Evolutionary conservation across 257 asterid genomes (phyloP).

Genomic region (Nyctanthes arbortristis): DNA sequence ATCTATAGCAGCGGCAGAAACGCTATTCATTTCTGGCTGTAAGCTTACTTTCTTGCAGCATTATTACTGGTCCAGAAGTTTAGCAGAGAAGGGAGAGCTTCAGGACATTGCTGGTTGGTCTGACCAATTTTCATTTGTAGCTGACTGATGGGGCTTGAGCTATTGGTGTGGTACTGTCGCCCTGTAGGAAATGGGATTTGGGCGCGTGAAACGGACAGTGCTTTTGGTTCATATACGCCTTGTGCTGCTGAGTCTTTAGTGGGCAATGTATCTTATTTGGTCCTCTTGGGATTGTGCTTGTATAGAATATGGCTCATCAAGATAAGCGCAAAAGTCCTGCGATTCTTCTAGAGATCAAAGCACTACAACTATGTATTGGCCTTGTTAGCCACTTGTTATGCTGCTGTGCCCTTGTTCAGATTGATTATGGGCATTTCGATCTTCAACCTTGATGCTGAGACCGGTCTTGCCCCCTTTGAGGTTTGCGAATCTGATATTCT

Average conservation of each 20-base stretch:
- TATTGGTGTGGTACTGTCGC: constrained; percentile 77
- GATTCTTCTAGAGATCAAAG: constrained; percentile 60
- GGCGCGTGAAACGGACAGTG: constrained; percentile 56
- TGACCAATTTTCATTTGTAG: constrained; percentile 10
- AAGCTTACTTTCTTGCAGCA: no score
- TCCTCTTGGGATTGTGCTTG: constrained; percentile 56
- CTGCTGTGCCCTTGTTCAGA: constrained; percentile 68
- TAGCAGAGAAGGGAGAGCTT: no score
- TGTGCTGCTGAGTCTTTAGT: constrained; percentile 70
- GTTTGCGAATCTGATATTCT: constrained; percentile 34
- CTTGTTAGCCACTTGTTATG: constrained; percentile 54
- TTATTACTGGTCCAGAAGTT: no score
- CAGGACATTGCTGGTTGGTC: no score
- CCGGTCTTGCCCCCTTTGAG: constrained; percentile 75
- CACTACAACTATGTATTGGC: constrained; percentile 56
- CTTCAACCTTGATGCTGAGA: constrained; percentile 57
- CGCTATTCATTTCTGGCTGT: no score
- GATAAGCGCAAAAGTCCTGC: constrained; percentile 36
- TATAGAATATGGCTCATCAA: constrained; percentile 60
- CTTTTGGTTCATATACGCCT: constrained; percentile 81
- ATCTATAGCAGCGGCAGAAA: no score
- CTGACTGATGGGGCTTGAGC: constrained; percentile 51
- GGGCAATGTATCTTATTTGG: constrained; percentile 55
- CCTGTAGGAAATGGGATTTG: constrained; percentile 68
- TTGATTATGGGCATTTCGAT: constrained; percentile 59